Base-by-base conservation (phyloP, 768 basidiomycete genomes). In the Austroboletus festivus region DNA sequence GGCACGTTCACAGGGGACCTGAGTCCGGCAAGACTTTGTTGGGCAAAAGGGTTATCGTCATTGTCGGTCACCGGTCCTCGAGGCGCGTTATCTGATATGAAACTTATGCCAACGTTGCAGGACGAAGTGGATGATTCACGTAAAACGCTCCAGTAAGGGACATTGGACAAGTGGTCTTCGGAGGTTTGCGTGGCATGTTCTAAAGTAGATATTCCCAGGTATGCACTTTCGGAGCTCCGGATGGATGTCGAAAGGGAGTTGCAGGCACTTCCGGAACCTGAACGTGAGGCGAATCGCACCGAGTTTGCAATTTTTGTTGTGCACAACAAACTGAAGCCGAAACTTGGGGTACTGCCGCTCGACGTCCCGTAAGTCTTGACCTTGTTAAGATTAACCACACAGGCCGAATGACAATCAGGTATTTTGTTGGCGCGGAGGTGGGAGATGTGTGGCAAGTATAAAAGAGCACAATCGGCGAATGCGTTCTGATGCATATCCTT, bases 261-360 rank as follows among this genome's bases (percentile, higher is more conserved):
- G 13, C 68, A 79, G 23, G 64, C 66, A 11, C 76, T 82, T 48
- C 84, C 88, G 4, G 87, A 89, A 65, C 68, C 78, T 16, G 84
- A 93, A 56, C 84, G 86, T 43, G 81, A 85, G n/a, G 78, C 78
- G 1, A 70, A 83, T 18, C 78, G 80, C 51, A 93, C 95, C 22
- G 75, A 87, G 64, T 92, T 99, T 51, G 94, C 81, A 1, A 74
- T 97, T 54, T 99, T 98, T 61, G 95, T 98, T 40, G 90, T 94
- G 21, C 89, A 93, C 70, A 91, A 93, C 74, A 98, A 97, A 73
- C 74, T 83, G 52, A 97, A 97, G 71, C 73, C 75, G 26, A 99
- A 99, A 72, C 64, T 83, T 30, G 93, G 82, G 22, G 69, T 80
- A 38, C 70, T 99, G 31, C 89, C 93, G 3, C 57, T 73, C 2